Base-by-base conservation (phyloP, 805 yeast species). In the Yamadazyma phyllophila region DNA sequence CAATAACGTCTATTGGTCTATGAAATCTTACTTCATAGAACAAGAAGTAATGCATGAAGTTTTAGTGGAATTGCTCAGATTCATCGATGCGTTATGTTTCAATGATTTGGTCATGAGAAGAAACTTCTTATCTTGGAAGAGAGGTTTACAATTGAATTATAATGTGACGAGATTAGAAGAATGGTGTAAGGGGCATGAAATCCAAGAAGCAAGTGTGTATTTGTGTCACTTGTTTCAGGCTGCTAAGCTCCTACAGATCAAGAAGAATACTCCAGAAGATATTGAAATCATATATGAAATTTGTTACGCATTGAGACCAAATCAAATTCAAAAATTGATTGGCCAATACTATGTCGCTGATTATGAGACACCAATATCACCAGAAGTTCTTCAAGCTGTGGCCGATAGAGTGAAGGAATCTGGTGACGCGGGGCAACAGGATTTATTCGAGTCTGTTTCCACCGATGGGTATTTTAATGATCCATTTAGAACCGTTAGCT, bases 141-240 rank as follows among this genome's bases (percentile, higher is more conserved):
- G 99, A 62, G 98, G 98, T 39, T 77, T 94, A 56, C 99, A 94
- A 69, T 82, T 94, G 68, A 94, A 90, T 65, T 94, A 94, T 71
- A 94, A 94, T 65, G 95, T 91, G 44, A 94, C 99, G 2, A 81
- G 98, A 59, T 77, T 94, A 58, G 97, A 90, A 66, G 99, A 94
- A 70, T 94, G 99, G 99, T 92, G 98, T 68, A 92, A 89, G 71
- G 82, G 89, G 7, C 97, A 92, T 64, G 91, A 86, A 43, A 81
- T 94, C 51, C 85, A 86, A 41, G 96, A 91, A 62, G 96, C 95
- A 2, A 80, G 92, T 3, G 81, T 83, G 32, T 83, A 89, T 60
- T 77, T 94, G 62, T 83, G 84, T 51, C 97, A 91, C 61, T 74
- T 94, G 60, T 77, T 90, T 54, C 98, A 94, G 69, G 92, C 96